Conservation (phyloP, 495 filamentous ascomycete genomes). For the Neurospora sp. region DNA sequence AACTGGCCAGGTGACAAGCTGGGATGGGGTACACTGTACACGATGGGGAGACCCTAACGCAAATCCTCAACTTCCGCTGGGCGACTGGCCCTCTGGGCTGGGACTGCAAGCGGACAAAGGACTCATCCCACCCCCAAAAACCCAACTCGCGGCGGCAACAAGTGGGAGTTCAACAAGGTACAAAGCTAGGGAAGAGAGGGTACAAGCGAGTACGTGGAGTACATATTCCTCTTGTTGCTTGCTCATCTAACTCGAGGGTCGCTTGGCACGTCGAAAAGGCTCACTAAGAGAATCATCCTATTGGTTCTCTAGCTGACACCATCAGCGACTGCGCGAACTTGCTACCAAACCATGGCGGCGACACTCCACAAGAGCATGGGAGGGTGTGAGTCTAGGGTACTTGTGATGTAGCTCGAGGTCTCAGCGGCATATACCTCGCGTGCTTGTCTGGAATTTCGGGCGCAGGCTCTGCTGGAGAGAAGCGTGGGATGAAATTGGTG, state of each 20-base stretch:
- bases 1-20: not conserved
- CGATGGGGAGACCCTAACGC: not conserved
- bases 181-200: not conserved
- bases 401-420: constrained; percentile 9
- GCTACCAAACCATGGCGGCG: constrained; percentile 15
- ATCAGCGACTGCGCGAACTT: not conserved
- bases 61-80: not conserved
- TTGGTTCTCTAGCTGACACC: constrained; percentile 12
- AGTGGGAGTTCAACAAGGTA: not conserved
- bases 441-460: constrained; percentile 14
- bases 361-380: constrained; percentile 11
- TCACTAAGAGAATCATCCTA: constrained; percentile 19
- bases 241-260: not conserved
- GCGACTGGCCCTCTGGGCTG: not conserved
- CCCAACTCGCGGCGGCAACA: not conserved
- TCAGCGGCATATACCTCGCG: constrained; percentile 3
- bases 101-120: not conserved
- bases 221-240: not conserved
- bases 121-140: not conserved
- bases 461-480: constrained; percentile 11
- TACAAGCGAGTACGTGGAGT: not conserved
- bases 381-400: constrained; percentile 9
- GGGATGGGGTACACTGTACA: not conserved
- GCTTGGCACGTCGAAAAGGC: constrained; percentile 13
- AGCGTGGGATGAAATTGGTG: constrained; percentile 16